Conservation (phyloP, 371 early-diverging fungal species). For the Synchytrium microbalum region DNA sequence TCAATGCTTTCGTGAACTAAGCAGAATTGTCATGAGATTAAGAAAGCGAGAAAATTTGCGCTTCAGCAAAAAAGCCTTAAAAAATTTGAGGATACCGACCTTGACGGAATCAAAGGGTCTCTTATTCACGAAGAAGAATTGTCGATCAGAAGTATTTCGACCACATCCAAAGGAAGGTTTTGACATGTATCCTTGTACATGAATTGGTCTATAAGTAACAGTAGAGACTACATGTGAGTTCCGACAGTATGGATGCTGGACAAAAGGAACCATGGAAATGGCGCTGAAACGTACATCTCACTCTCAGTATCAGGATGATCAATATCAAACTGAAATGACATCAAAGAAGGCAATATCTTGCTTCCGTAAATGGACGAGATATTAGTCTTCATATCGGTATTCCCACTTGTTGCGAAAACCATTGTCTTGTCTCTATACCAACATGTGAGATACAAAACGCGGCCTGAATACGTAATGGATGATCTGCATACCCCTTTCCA, state of each 20-base stretch:
- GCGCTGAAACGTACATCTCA: not conserved
- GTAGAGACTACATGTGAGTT: no score
- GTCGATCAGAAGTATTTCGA: constrained; percentile 68
- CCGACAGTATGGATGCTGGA: no score
- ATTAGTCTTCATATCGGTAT: constrained; percentile 54
- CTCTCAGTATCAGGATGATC: not conserved
- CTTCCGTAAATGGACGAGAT: constrained; percentile 68
- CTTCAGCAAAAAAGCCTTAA: not conserved
- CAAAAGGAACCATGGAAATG: constrained; percentile 2
- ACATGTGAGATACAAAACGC: not conserved
- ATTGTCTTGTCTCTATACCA: constrained; percentile 16
- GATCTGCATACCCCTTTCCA: constrained; percentile 49
- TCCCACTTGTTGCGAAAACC: constrained; percentile 51
- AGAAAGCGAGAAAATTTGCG: not conserved
- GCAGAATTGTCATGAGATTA: not conserved
- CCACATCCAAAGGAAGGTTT: constrained; percentile 62
- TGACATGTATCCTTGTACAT: no score
- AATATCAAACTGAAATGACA: constrained; percentile 31
- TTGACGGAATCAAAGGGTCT: constrained; percentile 80
- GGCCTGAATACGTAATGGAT: not conserved
- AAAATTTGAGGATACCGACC: constrained; percentile 29
- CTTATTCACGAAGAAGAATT: constrained; percentile 80
- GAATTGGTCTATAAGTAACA: no score
- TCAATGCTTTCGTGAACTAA: constrained; percentile 53
- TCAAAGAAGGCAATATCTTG: constrained; percentile 47